Conservation (phyloP, 2,329 filamentous ascomycete species). For the Ceratocystis alfenasii region DNA sequence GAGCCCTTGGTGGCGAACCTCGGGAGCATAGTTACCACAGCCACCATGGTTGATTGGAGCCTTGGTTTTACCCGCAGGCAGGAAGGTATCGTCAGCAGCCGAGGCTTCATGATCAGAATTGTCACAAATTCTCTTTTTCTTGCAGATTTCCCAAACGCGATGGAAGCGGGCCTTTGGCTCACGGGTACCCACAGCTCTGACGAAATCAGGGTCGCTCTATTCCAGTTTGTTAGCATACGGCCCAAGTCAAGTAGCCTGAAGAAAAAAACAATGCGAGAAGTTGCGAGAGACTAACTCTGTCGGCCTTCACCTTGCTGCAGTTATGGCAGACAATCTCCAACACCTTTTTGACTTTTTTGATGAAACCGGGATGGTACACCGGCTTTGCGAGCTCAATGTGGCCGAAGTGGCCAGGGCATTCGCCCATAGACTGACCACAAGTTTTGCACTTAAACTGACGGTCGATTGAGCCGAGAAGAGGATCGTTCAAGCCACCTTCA, state of each 20-base stretch:
- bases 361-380: conserved; percentile 88
- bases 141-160: conserved; percentile 81
- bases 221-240: conserved; percentile 42
- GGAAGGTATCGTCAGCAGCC: conserved; percentile 56
- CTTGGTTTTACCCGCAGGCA: conserved; percentile 44
- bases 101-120: conserved; percentile 60
- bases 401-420: conserved; percentile 95
- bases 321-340: conserved; percentile 98
- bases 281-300: conserved; percentile 76
- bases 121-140: conserved; percentile 75
- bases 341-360: conserved; percentile 99
- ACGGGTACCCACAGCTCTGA: conserved; percentile 67
- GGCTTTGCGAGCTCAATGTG: conserved; percentile 96
- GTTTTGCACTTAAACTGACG: conserved; percentile 91
- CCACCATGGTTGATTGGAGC: conserved; percentile 60
- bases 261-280: conserved; percentile 1
- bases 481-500: conserved; percentile 86
- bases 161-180: conserved; percentile 94
- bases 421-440: conserved; percentile 87
- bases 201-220: conserved; percentile 75
- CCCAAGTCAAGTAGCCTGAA: not conserved
- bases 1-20: conserved; percentile 75
- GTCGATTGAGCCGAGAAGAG: conserved; percentile 91
- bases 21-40: conserved; percentile 83
- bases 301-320: conserved; percentile 92